Conservation (phyloP, 78 protist genomes). For the Blattamonas nauphoetae region DNA sequence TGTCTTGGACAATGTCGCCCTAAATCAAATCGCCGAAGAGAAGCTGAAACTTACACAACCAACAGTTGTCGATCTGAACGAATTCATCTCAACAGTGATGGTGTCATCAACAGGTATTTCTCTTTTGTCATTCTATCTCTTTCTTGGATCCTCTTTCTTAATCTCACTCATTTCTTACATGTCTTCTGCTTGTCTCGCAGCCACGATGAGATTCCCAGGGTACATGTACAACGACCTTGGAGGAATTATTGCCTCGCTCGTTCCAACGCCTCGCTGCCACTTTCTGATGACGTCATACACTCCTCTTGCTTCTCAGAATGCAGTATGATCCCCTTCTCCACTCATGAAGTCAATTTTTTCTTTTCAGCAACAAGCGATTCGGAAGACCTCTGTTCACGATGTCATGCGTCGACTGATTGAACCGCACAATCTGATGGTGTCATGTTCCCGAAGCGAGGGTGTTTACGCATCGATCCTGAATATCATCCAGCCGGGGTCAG, state of each 20-base stretch:
- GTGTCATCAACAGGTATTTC: background rate
- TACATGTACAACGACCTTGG: slow-evolving; percentile 40
- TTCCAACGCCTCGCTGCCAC: slow-evolving; percentile 98
- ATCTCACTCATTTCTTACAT: too few relatives aligned
- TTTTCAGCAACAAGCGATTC: slow-evolving; percentile 36
- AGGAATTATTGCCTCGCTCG: slow-evolving; percentile 58
- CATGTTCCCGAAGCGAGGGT: slow-evolving; percentile 54
- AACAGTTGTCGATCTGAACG: slow-evolving; percentile 57
- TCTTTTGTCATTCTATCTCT: too few relatives aligned
- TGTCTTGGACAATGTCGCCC: slow-evolving; percentile 94
- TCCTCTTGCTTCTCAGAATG: slow-evolving; percentile 16
- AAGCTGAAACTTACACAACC: slow-evolving; percentile 69
- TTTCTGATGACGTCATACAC: slow-evolving; percentile 96
- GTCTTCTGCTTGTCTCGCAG: too few relatives aligned
- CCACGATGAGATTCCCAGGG: slow-evolving; percentile 78
- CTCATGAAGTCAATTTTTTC: background rate
- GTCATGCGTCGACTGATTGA: slow-evolving; percentile 96
- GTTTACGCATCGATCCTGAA: slow-evolving; percentile 87
- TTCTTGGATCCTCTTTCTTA: too few relatives aligned
- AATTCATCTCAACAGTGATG: slow-evolving; percentile 21
- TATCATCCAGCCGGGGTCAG: slow-evolving; percentile 97
- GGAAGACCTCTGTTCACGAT: slow-evolving; percentile 94
- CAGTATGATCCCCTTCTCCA: background rate
- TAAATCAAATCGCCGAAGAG: slow-evolving; percentile 80
- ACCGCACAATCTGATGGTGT: slow-evolving; percentile 84